These are phyloP conservation scores for Monilinia aucupariae DNA, from an alignment of 2,329 filamentous ascomycete species.

Conservation along the genomic window DNA sequence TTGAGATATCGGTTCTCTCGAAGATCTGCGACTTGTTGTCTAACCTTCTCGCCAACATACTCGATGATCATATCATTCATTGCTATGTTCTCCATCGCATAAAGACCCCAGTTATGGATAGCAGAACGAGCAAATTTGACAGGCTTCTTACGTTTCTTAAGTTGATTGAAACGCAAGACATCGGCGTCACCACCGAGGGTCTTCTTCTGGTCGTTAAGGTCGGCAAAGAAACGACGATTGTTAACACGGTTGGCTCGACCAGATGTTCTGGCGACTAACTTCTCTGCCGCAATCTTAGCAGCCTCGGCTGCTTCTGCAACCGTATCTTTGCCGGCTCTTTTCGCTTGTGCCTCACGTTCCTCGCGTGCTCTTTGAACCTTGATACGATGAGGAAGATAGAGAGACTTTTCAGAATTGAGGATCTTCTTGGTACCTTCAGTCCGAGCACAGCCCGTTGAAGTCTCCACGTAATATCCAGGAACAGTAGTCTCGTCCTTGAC, in stretches of 20 bases:
- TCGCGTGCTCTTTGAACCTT: constrained; percentile 89
- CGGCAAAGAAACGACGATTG: constrained; percentile 88
- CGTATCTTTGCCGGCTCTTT: constrained; percentile 62
- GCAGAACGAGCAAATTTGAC: constrained; percentile 96
- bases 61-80: constrained; percentile 99
- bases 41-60: constrained; percentile 95
- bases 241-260: constrained; percentile 93
- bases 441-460: constrained; percentile 75
- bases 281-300: constrained; percentile 69
- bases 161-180: constrained; percentile 93
- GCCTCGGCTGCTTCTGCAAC: constrained; percentile 63
- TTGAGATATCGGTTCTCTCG: constrained; percentile 88
- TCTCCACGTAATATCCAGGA: constrained; percentile 74
- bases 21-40: constrained; percentile 95
- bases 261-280: constrained; percentile 77
- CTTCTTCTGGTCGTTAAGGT: constrained; percentile 92
- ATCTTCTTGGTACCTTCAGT: constrained; percentile 96
- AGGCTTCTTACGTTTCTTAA: constrained; percentile 99
- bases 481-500: constrained; percentile 42
- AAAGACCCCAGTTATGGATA: constrained; percentile 98
- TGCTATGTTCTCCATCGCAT: constrained; percentile 94
- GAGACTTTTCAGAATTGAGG: constrained; percentile 93
- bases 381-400: constrained; percentile 95
- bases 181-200: constrained; percentile 78
- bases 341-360: constrained; percentile 73